These are phyloP conservation scores for Pyrenophora tritici-repentis DNA, from an alignment of 2,329 filamentous ascomycete genomes.

Conservation along the genomic window DNA sequence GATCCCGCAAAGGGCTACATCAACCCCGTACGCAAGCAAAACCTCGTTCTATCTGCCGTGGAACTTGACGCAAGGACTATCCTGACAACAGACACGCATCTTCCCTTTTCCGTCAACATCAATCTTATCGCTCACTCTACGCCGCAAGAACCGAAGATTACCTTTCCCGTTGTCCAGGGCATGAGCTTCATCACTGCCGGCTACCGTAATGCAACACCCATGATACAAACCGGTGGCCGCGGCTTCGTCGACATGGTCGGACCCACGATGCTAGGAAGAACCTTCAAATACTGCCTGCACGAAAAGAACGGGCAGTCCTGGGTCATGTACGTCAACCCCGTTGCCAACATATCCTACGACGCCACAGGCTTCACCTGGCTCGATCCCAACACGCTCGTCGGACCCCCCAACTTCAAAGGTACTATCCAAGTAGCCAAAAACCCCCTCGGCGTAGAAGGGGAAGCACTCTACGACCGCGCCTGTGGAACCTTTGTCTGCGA, in stretches of 20 bases:
- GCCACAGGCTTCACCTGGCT: slow-evolving; percentile 66
- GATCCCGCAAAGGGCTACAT: slow-evolving; percentile 60
- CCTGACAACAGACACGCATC: slow-evolving; percentile 58
- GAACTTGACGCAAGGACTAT: slow-evolving; percentile 69
- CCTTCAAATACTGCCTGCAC: slow-evolving; percentile 75
- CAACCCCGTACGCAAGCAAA: slow-evolving; percentile 78
- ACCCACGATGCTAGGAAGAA: slow-evolving; percentile 62
- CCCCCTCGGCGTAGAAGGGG: slow-evolving; percentile 61
- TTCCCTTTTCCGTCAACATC: slow-evolving; percentile 67
- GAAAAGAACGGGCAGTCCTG: slow-evolving; percentile 71
- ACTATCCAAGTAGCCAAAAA: slow-evolving; percentile 84
- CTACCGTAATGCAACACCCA: slow-evolving; percentile 72
- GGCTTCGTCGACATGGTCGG: slow-evolving; percentile 71
- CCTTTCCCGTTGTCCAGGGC: slow-evolving; percentile 84
- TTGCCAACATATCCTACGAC: slow-evolving; percentile 59
- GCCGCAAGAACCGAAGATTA: slow-evolving; percentile 65
- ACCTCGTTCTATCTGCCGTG: slow-evolving; percentile 75
- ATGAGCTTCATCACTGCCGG: slow-evolving; percentile 84
- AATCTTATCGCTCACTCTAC: slow-evolving; percentile 62
- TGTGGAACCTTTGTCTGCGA: slow-evolving; percentile 74
- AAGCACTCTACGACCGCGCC: slow-evolving; percentile 74
- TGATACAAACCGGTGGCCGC: slow-evolving; percentile 71
- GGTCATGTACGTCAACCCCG: slow-evolving; percentile 73
- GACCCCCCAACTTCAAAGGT: slow-evolving; percentile 72
- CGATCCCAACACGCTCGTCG: slow-evolving; percentile 68